Conservation (phyloP, 495 filamentous ascomycete genomes). For the Lasiosphaeria ovina region DNA sequence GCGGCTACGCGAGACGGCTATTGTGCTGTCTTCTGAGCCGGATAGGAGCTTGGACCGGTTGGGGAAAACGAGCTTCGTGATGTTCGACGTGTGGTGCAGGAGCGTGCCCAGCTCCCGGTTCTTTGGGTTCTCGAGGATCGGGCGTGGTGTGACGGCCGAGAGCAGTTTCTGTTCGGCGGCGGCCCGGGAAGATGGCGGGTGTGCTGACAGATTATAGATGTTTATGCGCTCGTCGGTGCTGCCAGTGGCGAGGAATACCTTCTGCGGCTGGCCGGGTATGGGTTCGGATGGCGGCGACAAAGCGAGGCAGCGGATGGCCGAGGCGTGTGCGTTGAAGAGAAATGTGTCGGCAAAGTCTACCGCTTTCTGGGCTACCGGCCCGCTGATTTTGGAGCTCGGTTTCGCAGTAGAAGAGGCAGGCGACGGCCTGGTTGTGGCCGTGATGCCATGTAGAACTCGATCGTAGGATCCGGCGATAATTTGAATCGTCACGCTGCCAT, state of each 20-base stretch:
- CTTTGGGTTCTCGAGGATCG: slow-evolving; percentile 74
- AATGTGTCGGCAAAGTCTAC: slow-evolving; percentile 88
- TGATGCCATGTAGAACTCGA: slow-evolving; percentile 86
- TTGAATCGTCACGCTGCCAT: slow-evolving; percentile 63
- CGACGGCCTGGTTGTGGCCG: slow-evolving; percentile 59
- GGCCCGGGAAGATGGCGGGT: slow-evolving; percentile 50
- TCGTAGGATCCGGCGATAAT: slow-evolving; percentile 95
- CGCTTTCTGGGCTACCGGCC: slow-evolving; percentile 12
- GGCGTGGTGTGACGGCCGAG: slow-evolving; percentile 62
- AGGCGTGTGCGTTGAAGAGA: slow-evolving; percentile 89
- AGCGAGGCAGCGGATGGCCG: slow-evolving; percentile 85
- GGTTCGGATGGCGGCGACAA: slow-evolving; percentile 73
- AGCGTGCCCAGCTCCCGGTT: slow-evolving; percentile 87
- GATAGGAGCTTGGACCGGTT: slow-evolving; percentile 83
- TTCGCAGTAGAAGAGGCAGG: slow-evolving; percentile 12
- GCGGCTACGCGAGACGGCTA: slow-evolving; percentile 78
- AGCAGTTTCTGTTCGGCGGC: slow-evolving; percentile 47
- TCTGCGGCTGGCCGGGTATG: slow-evolving; percentile 56
- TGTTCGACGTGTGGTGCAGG: slow-evolving; percentile 76
- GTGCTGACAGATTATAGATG: slow-evolving; percentile 83
- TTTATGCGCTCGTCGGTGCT: slow-evolving; percentile 92
- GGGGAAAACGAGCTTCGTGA: slow-evolving; percentile 79
- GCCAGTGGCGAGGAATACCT: slow-evolving; percentile 83
- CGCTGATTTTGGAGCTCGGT: slow-evolving; percentile 15
- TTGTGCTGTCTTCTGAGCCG: slow-evolving; percentile 79